Evolutionary conservation across 139 green algal species (phyloP).

Genomic region (Coccomyxa sp.): DNA sequence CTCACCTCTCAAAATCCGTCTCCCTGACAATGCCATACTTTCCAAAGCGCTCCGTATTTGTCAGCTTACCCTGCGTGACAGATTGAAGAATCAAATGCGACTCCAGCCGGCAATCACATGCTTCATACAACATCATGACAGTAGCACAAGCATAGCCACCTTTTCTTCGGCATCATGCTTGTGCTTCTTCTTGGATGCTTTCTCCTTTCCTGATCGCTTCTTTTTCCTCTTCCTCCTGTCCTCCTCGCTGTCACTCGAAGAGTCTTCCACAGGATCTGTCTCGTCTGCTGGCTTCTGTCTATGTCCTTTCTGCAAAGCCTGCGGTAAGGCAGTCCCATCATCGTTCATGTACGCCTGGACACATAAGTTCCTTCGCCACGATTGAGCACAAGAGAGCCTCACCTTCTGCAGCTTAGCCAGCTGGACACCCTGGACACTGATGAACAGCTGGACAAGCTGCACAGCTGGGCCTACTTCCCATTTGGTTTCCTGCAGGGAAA

Average conservation of each 20-base stretch:
- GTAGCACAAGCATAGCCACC: constrained; percentile 4
- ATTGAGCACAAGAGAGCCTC: not conserved
- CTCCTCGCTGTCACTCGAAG: not conserved
- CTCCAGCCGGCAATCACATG: not conserved
- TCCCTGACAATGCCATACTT: constrained; percentile 79
- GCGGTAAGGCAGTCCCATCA: not conserved
- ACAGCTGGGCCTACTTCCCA: constrained; percentile 63
- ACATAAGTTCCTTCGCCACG: not conserved
- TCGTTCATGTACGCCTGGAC: not conserved
- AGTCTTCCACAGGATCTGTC: not conserved
- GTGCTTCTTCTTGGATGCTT: constrained; percentile 20
- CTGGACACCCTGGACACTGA: constrained; percentile 34
- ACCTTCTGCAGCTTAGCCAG: constrained; percentile 44
- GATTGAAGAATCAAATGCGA: too few species aligned
- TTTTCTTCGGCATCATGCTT: constrained; percentile 3
- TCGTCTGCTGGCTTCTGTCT: not conserved
- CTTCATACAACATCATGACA: not conserved
- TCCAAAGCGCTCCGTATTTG: constrained; percentile 57
- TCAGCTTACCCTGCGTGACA: not conserved
- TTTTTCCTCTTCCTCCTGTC: constrained; percentile 15
- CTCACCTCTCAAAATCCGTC: constrained; percentile 28
- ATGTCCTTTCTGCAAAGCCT: not conserved
- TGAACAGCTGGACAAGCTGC: constrained; percentile 50
- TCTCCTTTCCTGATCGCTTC: constrained; percentile 6
- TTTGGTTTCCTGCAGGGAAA: constrained; percentile 58